Conservation (phyloP, 139 green algal species). For the Trebouxia sp. region DNA sequence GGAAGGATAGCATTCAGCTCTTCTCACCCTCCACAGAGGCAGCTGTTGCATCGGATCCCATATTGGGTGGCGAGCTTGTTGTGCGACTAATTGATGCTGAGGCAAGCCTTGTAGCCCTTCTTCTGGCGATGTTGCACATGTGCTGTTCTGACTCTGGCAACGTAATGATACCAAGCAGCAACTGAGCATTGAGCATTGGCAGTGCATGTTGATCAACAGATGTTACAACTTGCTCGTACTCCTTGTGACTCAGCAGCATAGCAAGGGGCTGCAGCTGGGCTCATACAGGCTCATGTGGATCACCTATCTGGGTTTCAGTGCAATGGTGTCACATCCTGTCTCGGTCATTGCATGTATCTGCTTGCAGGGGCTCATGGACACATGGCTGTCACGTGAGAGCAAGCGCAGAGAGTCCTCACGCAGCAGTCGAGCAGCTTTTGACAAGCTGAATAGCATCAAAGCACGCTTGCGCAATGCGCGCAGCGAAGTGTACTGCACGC, state of each 20-base stretch:
- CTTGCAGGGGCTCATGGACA: constrained; percentile 25
- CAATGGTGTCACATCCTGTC: not conserved
- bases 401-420: not conserved
- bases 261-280: no score
- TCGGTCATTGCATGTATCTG: not conserved
- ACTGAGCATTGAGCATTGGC: no score
- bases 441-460: constrained; percentile 5
- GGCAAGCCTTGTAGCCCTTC: no score
- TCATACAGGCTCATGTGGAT: no score
- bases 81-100: constrained; percentile 37
- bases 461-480: constrained; percentile 16
- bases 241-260: no score
- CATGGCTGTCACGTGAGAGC: constrained; percentile 16
- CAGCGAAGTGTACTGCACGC: constrained; percentile 28
- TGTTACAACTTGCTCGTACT: no score
- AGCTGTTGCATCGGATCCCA: not conserved
- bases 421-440: not conserved
- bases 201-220: no score
- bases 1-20: constrained; percentile 11
- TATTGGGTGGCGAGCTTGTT: constrained; percentile 50
- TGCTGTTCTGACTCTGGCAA: no score
- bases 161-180: no score
- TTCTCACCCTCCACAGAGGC: constrained; percentile 15
- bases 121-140: no score
- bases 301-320: no score